Percentiles rank a stretch among this genome's conserved stretches.
phyloP scores from a whole-genome alignment of 345 rosid species.

The Iberis pinnata region DNA sequence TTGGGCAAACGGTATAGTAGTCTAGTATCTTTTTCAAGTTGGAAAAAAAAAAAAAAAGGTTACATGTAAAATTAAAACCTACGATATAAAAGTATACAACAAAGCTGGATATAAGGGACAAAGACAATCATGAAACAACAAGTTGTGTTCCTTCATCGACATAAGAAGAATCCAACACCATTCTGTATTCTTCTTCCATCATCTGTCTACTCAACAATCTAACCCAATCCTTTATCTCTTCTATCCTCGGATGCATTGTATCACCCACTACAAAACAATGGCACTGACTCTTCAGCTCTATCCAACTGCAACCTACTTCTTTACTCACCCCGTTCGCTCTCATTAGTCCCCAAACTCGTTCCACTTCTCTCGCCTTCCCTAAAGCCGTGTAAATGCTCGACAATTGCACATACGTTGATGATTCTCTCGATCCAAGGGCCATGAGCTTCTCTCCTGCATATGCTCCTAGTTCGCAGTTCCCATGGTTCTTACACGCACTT shows the following conservation, averaged over 20 bases:
- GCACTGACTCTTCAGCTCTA: conserved; percentile 40
- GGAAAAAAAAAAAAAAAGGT: too few relatives aligned
- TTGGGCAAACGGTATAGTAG: too few relatives aligned
- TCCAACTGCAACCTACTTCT: conserved; percentile 83
- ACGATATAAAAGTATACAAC: conserved; percentile 5
- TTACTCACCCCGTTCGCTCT: conserved; percentile 44
- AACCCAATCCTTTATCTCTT: conserved; percentile 33
- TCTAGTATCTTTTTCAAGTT: too few relatives aligned
- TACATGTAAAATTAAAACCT: background rate
- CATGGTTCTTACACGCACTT: conserved; percentile 60
- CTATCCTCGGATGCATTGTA: conserved; percentile 46
- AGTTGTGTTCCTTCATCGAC: conserved; percentile 17
- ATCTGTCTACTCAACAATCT: conserved; percentile 44
- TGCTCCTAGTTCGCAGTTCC: conserved; percentile 54
- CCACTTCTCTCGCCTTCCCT: conserved; percentile 48
- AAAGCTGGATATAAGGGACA: background rate
- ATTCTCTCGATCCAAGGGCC: conserved; percentile 61
- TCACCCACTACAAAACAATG: conserved; percentile 63
- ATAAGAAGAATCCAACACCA: conserved; percentile 24
- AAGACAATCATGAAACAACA: conserved; percentile 4
- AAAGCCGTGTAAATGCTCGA: conserved; percentile 48
- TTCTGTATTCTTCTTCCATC: conserved; percentile 45
- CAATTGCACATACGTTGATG: conserved; percentile 55
- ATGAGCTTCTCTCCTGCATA: conserved; percentile 69
- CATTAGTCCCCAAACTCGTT: conserved; percentile 52